These are phyloP conservation scores for Endogone sp. DNA, from an alignment of 192 early-diverging fungal species.

Conservation along the genomic window DNA sequence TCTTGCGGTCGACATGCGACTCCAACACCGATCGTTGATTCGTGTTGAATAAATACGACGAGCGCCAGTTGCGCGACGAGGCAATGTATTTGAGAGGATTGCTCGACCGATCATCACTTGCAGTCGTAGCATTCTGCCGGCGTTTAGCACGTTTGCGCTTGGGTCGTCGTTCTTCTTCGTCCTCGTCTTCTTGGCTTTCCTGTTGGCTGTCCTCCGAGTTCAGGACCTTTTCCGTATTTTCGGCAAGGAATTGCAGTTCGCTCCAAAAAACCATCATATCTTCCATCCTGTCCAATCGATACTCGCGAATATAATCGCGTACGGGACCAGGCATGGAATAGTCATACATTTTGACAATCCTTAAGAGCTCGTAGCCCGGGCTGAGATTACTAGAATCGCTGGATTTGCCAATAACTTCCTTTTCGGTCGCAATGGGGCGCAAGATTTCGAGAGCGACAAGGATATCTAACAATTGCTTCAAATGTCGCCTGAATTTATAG, in stretches of 20 bases:
- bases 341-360: constrained; percentile 15
- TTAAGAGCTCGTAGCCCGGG: constrained; percentile 15
- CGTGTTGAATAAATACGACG: constrained; percentile 10
- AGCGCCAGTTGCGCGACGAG: constrained; percentile 16
- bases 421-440: constrained; percentile 1
- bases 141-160: not conserved
- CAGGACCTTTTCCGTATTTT: constrained; percentile 5
- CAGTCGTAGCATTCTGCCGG: not conserved
- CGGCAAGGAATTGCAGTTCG: constrained; percentile 20
- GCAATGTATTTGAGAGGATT: constrained; percentile 16
- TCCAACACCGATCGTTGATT: constrained; percentile 12
- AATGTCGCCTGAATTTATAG: constrained; percentile 11
- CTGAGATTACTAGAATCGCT: not conserved
- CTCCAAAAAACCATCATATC: constrained; percentile 20
- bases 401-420: constrained; percentile 9
- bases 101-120: not conserved
- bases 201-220: not conserved
- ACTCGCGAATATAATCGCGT: constrained; percentile 11
- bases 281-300: constrained; percentile 9
- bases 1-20: constrained; percentile 19
- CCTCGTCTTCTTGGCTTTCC: not conserved
- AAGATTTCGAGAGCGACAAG: constrained; percentile 16
- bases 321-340: constrained; percentile 12
- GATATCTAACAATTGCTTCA: constrained; percentile 21
- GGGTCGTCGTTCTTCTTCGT: not conserved